Conservation (phyloP, 208 protist genomes). For the Crithidia brevicula region DNA sequence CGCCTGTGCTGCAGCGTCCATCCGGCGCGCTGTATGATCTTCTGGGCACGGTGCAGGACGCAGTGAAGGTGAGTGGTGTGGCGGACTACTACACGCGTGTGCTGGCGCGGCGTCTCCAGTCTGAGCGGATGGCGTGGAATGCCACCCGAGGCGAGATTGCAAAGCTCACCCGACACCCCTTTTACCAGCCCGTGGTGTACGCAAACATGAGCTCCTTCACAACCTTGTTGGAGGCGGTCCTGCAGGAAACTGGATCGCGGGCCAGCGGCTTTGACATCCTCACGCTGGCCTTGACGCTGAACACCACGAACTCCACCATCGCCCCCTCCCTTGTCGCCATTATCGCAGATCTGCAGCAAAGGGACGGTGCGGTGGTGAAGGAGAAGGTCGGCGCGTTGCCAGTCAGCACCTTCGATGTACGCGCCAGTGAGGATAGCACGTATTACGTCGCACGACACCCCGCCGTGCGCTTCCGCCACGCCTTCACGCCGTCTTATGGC, state of each 20-base stretch:
- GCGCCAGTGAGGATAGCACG: constrained; percentile 23
- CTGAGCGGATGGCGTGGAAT: constrained; percentile 14
- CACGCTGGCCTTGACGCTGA: neutral
- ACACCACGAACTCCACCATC: too few relatives aligned
- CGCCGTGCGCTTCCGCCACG: constrained; percentile 62
- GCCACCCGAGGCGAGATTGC: constrained; percentile 19
- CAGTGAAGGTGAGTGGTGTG: neutral
- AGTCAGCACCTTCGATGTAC: too few relatives aligned
- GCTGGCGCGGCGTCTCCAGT: constrained; percentile 25
- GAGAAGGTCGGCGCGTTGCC: too few relatives aligned
- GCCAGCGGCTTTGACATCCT: neutral
- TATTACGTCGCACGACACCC: constrained; percentile 40
- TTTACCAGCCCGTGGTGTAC: constrained; percentile 20
- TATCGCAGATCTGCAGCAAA: neutral
- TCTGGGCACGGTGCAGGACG: constrained; percentile 13
- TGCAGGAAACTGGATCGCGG: neutral
- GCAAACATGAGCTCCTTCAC: constrained; percentile 18
- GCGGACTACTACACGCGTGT: constrained; percentile 23
- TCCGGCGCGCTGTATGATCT: constrained; percentile 34
- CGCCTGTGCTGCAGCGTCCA: constrained; percentile 6
- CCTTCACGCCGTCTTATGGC: constrained; percentile 61
- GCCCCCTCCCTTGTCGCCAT: too few relatives aligned
- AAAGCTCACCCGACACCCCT: constrained; percentile 6
- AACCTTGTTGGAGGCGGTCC: constrained; percentile 1
- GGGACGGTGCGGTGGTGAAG: neutral